Percentiles rank a stretch among this genome's conserved stretches.
These are phyloP conservation scores for Tulasnella calospora DNA, from an alignment of 768 basidiomycete species.

Conservation along the genomic window DNA sequence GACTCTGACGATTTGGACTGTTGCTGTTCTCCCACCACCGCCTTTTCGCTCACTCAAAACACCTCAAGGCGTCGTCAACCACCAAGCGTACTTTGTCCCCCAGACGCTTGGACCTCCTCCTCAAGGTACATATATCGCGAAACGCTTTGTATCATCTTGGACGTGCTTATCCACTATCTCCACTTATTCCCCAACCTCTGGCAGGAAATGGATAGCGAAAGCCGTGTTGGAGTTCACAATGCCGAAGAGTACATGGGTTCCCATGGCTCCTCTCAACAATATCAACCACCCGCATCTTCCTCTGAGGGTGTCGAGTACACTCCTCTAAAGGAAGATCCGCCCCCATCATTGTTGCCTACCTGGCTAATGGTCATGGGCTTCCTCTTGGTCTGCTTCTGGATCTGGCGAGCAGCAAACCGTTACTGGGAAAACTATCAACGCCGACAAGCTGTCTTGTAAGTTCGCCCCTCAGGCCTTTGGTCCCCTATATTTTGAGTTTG, in stretches of 20 bases:
- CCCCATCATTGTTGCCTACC: background rate
- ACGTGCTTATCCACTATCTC: background rate
- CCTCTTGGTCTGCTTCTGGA: slow-evolving; percentile 17
- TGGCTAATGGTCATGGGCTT: slow-evolving; percentile 25
- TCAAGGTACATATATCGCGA: background rate
- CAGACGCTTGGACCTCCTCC: background rate
- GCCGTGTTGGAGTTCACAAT: background rate
- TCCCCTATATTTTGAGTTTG: background rate
- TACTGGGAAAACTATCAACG: slow-evolving; percentile 15
- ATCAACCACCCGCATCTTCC: background rate
- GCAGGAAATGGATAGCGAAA: slow-evolving; percentile 5
- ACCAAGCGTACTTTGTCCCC: slow-evolving; percentile 7
- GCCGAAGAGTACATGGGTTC: background rate
- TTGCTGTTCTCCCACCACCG: slow-evolving; percentile 2
- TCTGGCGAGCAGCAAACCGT: slow-evolving; percentile 25
- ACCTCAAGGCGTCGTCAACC: slow-evolving; percentile 5
- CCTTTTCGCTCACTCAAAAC: background rate
- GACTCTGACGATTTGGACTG: slow-evolving; percentile 11
- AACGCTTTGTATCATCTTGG: background rate
- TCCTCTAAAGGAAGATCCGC: slow-evolving; percentile 7
- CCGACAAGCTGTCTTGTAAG: background rate
- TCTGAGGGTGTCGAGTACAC: slow-evolving; percentile 1
- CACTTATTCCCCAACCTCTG: background rate
- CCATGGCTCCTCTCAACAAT: background rate
- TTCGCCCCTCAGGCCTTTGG: background rate